These are phyloP conservation scores for Cytospora schulzeri DNA, from an alignment of 2,329 filamentous ascomycete species.

Conservation along the genomic window DNA sequence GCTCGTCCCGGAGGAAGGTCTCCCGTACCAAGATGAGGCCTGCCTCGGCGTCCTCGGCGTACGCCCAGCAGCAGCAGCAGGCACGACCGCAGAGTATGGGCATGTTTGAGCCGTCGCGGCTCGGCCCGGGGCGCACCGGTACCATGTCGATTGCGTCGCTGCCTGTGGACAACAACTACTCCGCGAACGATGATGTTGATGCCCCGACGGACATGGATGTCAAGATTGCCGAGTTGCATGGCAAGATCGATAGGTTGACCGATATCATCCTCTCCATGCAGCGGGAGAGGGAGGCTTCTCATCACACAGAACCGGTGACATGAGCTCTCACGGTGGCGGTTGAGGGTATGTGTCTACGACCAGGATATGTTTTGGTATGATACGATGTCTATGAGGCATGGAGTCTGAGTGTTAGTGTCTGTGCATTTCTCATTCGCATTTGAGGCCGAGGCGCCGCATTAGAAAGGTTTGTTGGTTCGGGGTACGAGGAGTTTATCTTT, in stretches of 20 bases:
- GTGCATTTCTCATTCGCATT: neutral
- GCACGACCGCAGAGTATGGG: neutral
- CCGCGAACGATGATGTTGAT: slow-evolving; percentile 27
- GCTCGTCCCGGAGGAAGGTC: slow-evolving; percentile 15
- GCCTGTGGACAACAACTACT: slow-evolving; percentile 24
- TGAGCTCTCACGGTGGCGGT: neutral
- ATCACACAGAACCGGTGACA: slow-evolving; percentile 5
- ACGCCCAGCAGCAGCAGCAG: slow-evolving; percentile 29
- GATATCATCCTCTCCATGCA: slow-evolving; percentile 27
- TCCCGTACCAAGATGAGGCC: slow-evolving; percentile 20
- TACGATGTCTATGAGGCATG: neutral
- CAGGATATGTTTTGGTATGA: neutral
- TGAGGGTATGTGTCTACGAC: neutral
- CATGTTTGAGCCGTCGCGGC: slow-evolving; percentile 19
- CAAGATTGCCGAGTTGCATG: slow-evolving; percentile 23
- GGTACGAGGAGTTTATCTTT: neutral
- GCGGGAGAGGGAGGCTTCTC: slow-evolving; percentile 20
- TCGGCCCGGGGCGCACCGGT: slow-evolving; percentile 1
- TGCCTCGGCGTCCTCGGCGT: slow-evolving; percentile 30
- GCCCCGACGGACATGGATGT: slow-evolving; percentile 41
- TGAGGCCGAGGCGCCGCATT: neutral
- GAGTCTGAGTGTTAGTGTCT: neutral
- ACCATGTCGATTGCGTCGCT: slow-evolving; percentile 29
- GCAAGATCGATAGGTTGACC: slow-evolving; percentile 29
- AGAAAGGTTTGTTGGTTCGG: neutral